Base-by-base conservation (phyloP, 2,329 filamentous ascomycete genomes). In the Kalaharituber pfeilii region DNA sequence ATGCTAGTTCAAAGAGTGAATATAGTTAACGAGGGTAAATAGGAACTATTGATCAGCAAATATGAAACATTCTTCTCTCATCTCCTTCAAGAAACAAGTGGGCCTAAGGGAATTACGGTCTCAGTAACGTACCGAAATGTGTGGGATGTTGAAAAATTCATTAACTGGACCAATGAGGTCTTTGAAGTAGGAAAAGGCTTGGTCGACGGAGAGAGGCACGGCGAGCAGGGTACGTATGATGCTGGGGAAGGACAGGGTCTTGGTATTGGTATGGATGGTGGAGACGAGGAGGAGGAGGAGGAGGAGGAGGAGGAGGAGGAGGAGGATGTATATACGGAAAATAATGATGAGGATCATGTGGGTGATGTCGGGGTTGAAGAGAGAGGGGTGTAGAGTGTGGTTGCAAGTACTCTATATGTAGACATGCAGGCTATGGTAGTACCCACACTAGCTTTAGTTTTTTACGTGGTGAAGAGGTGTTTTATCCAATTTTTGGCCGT, bases 61-160 rank as follows among this genome's bases (percentile, higher is more conserved):
- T 83, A 83, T 61, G 79, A 82, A 63, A 73, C 75, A 5, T 82
- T 80, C 68, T 79, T 78, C 57, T 77, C 80, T 27, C 69, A 68
- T 24, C 73, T 73, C 58, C 67, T 69, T 7, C 72, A 71, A 51
- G 62, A 68, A 22, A 62, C 62, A 3, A 63, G 61, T 55, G 61
- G 59, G 54, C 53, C 56, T 22, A 54, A 53, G 51, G 64, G 64
- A 20, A 62, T 63, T 53, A 57, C 59, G 54, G 59, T 15, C 18
- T 20, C 18, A 4, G 25, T 47, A 18, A 20, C 42, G 42, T 47
- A 47, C 22, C 18, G 59, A 54, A 77, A 75, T 33, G 72, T 81
- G 4, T 81, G 78, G 79, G 78, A 81, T 64, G 71, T 76, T 5
- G 77, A 81, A 59, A 75, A 75, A 5, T 83, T 83, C 66, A 72